A percentile compares a stretch with the other conserved stretches of the same genome.
Conservation (phyloP, 1,284 basidiomycete species). For the Cutaneotrichosporon spelunceum region DNA sequence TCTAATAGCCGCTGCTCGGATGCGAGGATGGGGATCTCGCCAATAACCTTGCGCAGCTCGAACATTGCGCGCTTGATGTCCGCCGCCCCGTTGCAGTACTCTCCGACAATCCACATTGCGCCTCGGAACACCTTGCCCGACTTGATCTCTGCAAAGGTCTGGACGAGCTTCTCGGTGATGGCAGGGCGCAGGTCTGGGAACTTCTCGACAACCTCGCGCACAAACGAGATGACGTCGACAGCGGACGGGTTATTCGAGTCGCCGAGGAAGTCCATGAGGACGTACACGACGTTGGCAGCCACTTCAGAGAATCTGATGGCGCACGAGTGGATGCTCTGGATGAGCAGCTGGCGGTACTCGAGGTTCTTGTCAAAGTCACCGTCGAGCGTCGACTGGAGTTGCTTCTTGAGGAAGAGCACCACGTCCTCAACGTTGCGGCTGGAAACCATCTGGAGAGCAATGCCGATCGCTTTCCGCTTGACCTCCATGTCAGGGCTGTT, state of each 20-base stretch:
- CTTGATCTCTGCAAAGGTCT: constrained; percentile 84
- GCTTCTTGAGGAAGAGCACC: constrained; percentile 94
- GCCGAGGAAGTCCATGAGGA: constrained; percentile 97
- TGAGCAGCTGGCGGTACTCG: constrained; percentile 93
- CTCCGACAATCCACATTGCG: constrained; percentile 95
- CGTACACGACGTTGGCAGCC: constrained; percentile 91
- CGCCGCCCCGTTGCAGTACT: constrained; percentile 69
- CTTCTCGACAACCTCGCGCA: constrained; percentile 95
- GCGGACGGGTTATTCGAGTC: constrained; percentile 94
- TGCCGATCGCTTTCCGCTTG: constrained; percentile 82
- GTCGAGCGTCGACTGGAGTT: constrained; percentile 87
- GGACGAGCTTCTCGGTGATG: constrained; percentile 82
- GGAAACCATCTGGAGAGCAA: constrained; percentile 90
- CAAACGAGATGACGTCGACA: constrained; percentile 92
- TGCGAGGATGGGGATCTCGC: constrained; percentile 93
- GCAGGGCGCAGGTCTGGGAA: constrained; percentile 83
- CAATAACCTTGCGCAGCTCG: constrained; percentile 82
- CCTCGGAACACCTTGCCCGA: constrained; percentile 97
- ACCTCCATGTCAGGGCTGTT: constrained; percentile 92
- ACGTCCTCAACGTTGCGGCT: constrained; percentile 98
- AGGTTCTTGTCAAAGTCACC: constrained; percentile 73
- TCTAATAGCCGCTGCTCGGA: constrained; percentile 79
- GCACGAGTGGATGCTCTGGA: constrained; percentile 95
- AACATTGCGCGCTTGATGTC: constrained; percentile 73
- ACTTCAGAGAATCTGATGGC: constrained; percentile 99